phyloP scores from a whole-genome alignment of 768 basidiomycete species.

The Cubamyces lactineus region DNA sequence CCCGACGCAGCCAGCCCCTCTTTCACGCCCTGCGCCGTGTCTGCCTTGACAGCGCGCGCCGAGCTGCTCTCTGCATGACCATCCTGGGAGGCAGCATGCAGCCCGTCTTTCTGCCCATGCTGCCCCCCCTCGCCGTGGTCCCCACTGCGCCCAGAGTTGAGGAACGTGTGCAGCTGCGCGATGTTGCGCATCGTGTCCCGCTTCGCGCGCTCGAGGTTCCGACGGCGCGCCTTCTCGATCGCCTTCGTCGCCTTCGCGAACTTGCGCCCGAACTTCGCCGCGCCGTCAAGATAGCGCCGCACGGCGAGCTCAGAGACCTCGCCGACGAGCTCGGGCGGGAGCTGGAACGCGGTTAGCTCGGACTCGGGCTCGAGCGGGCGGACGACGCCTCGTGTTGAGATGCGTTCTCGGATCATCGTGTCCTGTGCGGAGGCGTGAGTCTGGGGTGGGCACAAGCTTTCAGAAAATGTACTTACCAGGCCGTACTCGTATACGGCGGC shows the following conservation, averaged over 20 bases:
- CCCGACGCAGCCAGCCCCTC: constrained; percentile 47
- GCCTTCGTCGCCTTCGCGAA: constrained; percentile 57
- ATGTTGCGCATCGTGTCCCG: constrained; percentile 63
- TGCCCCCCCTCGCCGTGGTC: constrained; percentile 33
- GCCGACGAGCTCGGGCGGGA: constrained; percentile 72
- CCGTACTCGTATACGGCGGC: constrained; percentile 54
- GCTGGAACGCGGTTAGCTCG: constrained; percentile 65
- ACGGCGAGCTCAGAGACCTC: constrained; percentile 73
- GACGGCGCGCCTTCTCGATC: constrained; percentile 69
- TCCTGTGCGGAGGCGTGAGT: constrained; percentile 44
- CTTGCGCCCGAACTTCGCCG: constrained; percentile 64
- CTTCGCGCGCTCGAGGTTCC: constrained; percentile 64
- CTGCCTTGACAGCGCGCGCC: constrained; percentile 20
- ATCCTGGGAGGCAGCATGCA: neutral
- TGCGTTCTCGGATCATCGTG: constrained; percentile 89
- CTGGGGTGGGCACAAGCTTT: constrained; percentile 22
- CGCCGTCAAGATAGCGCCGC: constrained; percentile 74
- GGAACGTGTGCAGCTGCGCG: constrained; percentile 46
- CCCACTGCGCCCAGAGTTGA: constrained; percentile 21
- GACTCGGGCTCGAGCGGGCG: constrained; percentile 75
- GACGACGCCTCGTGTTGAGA: constrained; percentile 81
- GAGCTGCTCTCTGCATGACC: neutral
- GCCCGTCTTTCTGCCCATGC: constrained; percentile 12
- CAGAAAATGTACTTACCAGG: constrained; percentile 42
- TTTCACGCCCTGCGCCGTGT: constrained; percentile 14